Conservation (phyloP, 176 grass and related monocot species). For the Lolium rigidum region DNA sequence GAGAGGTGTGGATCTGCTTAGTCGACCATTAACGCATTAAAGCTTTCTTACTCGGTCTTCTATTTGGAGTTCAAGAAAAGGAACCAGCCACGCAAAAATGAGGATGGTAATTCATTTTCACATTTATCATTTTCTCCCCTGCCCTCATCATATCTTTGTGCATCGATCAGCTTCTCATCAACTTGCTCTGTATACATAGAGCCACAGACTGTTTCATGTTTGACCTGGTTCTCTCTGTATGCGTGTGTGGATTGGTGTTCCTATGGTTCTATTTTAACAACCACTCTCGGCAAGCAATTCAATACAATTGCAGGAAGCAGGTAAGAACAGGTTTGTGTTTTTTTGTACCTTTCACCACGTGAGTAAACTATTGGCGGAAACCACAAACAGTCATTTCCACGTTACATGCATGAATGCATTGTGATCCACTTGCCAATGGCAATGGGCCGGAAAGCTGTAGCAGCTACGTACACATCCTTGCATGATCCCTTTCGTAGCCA, state of each 20-base stretch:
- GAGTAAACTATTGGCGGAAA: constrained; percentile 10
- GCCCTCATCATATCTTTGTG: not conserved
- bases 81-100: no score
- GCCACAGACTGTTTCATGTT: not conserved
- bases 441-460: no score
- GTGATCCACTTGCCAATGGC: not conserved
- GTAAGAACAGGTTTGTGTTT: constrained; percentile 17
- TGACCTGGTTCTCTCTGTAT: not conserved
- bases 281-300: constrained; percentile 4
- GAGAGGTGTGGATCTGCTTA: not conserved
- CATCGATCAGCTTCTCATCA: not conserved
- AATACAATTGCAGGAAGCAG: not conserved
- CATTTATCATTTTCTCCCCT: not conserved
- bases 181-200: not conserved
- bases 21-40: no score
- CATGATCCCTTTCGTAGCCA: no score
- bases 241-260: not conserved
- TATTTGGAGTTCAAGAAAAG: no score
- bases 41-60: no score
- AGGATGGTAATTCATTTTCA: not conserved
- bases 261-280: not conserved
- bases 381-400: constrained; percentile 21
- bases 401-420: not conserved
- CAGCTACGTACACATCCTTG: not conserved
- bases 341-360: constrained; percentile 5